Conservation (phyloP, 352 stramenopile species). For the Phytophthora vignae region DNA sequence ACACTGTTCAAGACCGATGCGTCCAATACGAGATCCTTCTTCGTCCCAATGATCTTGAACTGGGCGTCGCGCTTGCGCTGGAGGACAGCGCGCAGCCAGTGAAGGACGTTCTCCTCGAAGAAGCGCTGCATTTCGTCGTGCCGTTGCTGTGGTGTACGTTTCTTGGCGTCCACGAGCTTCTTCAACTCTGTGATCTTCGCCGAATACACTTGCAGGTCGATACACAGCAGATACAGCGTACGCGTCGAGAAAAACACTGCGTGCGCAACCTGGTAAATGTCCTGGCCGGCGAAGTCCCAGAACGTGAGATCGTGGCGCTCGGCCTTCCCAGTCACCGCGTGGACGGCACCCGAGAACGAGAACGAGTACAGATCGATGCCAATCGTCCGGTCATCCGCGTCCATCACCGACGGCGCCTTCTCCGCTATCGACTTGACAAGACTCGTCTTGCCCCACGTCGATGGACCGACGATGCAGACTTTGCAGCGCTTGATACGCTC, state of each 20-base stretch:
- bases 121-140: too few relatives aligned
- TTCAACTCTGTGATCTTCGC: too few relatives aligned
- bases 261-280: slow-evolving; percentile 29
- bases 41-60: too few relatives aligned
- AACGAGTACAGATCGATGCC: slow-evolving; percentile 15
- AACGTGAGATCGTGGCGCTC: slow-evolving; percentile 14
- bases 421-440: slow-evolving; percentile 14
- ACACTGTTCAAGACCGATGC: too few relatives aligned
- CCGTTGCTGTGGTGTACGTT: too few relatives aligned
- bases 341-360: neutral
- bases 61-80: too few relatives aligned
- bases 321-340: neutral
- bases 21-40: too few relatives aligned
- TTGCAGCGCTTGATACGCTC: neutral
- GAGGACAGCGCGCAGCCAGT: too few relatives aligned
- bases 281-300: slow-evolving; percentile 33
- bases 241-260: slow-evolving; percentile 29
- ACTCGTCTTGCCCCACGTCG: slow-evolving; percentile 28
- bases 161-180: too few relatives aligned
- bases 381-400: slow-evolving; percentile 7
- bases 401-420: neutral
- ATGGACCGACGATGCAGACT: neutral
- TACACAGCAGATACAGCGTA: slow-evolving; percentile 9
- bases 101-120: too few relatives aligned
- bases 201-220: too few relatives aligned